These are phyloP conservation scores for Macrophomina tecta DNA, from an alignment of 2,329 filamentous ascomycete genomes.

Conservation along the genomic window DNA sequence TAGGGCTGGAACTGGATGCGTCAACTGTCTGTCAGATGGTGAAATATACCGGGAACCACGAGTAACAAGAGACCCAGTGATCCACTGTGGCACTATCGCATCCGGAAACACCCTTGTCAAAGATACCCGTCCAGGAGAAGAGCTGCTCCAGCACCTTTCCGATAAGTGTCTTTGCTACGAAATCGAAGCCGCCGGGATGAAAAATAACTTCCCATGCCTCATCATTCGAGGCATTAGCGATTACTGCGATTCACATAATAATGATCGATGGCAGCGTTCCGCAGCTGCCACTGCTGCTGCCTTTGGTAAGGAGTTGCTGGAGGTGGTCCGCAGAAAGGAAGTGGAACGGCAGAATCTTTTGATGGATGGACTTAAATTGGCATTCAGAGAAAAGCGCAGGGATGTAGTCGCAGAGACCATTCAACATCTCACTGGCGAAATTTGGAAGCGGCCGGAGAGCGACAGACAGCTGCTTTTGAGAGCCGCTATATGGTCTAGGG, in stretches of 20 bases:
- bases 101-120: slow-evolving; percentile 9
- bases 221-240: slow-evolving; percentile 38
- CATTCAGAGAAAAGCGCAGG: too few species aligned
- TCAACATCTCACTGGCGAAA: too few species aligned
- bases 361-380: too few species aligned
- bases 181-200: slow-evolving; percentile 31
- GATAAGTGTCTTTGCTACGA: slow-evolving; percentile 29
- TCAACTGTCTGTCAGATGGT: neutral
- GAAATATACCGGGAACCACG: neutral
- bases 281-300: slow-evolving; percentile 33
- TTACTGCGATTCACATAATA: slow-evolving; percentile 38
- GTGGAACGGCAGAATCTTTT: too few species aligned
- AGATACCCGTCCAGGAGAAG: too few species aligned
- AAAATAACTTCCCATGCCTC: slow-evolving; percentile 35
- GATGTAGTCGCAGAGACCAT: too few species aligned
- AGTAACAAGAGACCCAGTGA: neutral
- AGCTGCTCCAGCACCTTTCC: too few species aligned
- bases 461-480: too few species aligned
- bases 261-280: slow-evolving; percentile 35
- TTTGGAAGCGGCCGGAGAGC: too few species aligned
- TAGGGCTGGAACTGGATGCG: neutral
- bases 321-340: too few species aligned
- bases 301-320: slow-evolving; percentile 32
- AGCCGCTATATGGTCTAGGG: too few species aligned
- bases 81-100: slow-evolving; percentile 9